phyloP scores from a whole-genome alignment of 2,329 filamentous ascomycete genomes.

The Fusarium lateritium region DNA sequence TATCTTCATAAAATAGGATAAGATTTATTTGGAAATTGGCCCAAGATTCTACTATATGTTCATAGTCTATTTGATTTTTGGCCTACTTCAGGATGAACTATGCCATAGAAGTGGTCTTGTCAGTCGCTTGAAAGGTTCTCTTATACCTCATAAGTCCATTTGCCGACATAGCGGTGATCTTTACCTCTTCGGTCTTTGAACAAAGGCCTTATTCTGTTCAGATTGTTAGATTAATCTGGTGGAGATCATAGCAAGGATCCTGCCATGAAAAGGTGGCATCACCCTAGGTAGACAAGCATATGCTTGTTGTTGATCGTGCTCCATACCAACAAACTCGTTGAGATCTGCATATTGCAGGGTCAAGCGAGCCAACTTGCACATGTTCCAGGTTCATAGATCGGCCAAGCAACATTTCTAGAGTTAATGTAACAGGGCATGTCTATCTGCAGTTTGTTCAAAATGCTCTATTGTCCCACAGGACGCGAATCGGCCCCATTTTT shows the following conservation, averaged over 20 bases:
- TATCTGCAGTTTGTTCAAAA: neutral
- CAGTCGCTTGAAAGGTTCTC: no score
- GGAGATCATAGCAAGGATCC: neutral
- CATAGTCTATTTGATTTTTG: no score
- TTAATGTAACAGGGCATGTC: no score
- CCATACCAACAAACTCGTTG: slow-evolving; percentile 2
- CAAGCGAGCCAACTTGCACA: slow-evolving; percentile 6
- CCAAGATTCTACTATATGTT: no score
- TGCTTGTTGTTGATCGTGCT: slow-evolving; percentile 23
- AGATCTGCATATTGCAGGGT: slow-evolving; percentile 19
- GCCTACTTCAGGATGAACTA: no score
- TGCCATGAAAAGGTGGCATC: slow-evolving; percentile 4
- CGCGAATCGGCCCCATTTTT: slow-evolving; percentile 18
- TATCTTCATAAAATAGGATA: no score
- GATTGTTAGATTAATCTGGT: neutral
- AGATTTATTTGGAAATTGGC: no score
- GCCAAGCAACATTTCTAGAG: neutral
- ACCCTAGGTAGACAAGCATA: slow-evolving; percentile 6
- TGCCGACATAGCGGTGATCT: no score
- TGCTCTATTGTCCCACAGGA: slow-evolving; percentile 18
- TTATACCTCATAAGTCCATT: no score
- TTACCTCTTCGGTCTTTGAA: no score
- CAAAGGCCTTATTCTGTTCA: neutral
- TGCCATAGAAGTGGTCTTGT: no score
- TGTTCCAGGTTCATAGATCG: neutral